These are phyloP conservation scores for Scutellaria minor DNA, from an alignment of 257 asterid species.

Conservation along the genomic window DNA sequence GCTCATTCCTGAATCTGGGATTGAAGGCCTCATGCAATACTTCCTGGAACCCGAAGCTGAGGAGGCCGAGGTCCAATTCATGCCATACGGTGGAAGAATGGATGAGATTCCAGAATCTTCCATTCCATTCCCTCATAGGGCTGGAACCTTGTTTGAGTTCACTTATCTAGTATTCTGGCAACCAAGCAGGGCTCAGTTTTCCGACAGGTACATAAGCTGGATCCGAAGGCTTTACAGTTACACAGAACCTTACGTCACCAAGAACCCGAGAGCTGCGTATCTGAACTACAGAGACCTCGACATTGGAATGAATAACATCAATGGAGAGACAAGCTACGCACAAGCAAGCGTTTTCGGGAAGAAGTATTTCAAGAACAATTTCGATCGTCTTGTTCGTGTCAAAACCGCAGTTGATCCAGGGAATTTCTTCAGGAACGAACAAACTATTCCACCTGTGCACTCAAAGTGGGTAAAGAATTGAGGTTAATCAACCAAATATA, in stretches of 20 bases:
- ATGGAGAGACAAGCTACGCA: neutral
- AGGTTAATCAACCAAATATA: too few relatives aligned
- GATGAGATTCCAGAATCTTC: conserved; percentile 30
- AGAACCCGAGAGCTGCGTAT: neutral
- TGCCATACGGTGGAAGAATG: conserved; percentile 40
- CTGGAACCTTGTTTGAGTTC: conserved; percentile 28
- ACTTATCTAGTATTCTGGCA: conserved; percentile 24
- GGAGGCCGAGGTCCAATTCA: neutral
- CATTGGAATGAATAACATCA: conserved; percentile 11
- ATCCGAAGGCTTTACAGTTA: conserved; percentile 5
- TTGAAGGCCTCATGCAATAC: neutral
- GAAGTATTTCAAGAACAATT: conserved; percentile 31
- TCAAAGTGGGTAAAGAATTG: neutral
- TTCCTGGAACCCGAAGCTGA: neutral
- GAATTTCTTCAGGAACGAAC: neutral
- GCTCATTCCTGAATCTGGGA: neutral
- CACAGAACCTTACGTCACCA: conserved; percentile 34
- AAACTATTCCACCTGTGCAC: neutral
- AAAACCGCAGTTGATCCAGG: conserved; percentile 12
- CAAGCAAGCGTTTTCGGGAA: conserved; percentile 28
- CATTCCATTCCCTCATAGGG: conserved; percentile 38
- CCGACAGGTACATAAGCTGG: conserved; percentile 26
- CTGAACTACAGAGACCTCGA: conserved; percentile 4
- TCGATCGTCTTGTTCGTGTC: conserved; percentile 12
- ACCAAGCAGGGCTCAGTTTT: neutral